A percentile compares a stretch with the other conserved stretches of the same genome.
phyloP scores from a whole-genome alignment of 306 rosid genomes.

The Castanea crenata region DNA sequence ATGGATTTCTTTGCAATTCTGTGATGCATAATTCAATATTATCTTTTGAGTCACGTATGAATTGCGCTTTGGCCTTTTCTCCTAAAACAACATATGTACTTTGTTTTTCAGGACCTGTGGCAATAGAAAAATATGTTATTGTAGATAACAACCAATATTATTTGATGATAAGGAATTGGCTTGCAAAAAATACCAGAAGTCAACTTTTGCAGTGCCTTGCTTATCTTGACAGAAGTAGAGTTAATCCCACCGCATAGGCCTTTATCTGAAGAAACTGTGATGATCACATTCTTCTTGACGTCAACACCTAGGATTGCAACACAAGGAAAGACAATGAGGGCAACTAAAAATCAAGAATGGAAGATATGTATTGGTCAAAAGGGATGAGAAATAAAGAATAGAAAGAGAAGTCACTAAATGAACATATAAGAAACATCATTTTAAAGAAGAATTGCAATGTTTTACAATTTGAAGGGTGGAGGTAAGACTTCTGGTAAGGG shows the following conservation, averaged over 20 bases:
- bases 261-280: constrained; percentile 92
- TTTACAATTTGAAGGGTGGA: background rate
- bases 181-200: constrained; percentile 60
- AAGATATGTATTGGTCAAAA: background rate
- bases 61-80: constrained; percentile 92
- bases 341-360: constrained; percentile 3
- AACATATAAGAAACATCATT: background rate
- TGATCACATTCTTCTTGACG: constrained; percentile 75
- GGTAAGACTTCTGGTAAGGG: background rate
- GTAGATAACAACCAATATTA: background rate
- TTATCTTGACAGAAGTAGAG: constrained; percentile 91
- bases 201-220: constrained; percentile 70
- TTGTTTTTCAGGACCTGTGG: constrained; percentile 78
- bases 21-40: constrained; percentile 55
- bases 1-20: constrained; percentile 89
- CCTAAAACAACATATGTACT: constrained; percentile 82
- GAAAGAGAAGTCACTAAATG: background rate
- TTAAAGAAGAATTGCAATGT: background rate
- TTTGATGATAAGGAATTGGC: constrained; percentile 7
- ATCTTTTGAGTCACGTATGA: constrained; percentile 86
- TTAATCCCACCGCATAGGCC: constrained; percentile 99
- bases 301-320: constrained; percentile 49
- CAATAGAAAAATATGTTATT: background rate
- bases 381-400: background rate
- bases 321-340: constrained; percentile 18